Conservation (phyloP, 345 rosid species). For the Gynandropsis gynandra region DNA sequence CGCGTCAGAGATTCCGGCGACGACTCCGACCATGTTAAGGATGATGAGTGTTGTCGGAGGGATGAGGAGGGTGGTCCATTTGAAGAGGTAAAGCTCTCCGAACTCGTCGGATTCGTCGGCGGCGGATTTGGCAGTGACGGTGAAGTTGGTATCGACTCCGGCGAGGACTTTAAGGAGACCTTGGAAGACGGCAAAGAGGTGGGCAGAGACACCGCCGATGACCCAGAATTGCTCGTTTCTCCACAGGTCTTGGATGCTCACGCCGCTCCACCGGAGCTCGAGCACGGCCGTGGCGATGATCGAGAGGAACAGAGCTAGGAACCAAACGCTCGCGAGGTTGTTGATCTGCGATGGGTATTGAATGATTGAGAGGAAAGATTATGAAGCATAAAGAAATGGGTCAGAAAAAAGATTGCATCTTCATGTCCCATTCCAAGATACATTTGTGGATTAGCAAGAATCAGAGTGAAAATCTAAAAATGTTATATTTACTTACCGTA, state of each 20-base stretch:
- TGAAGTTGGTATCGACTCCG: conserved; percentile 92
- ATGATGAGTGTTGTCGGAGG: conserved; percentile 94
- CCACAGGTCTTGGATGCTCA: conserved; percentile 87
- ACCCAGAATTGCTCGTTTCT: conserved; percentile 99
- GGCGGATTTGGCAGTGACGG: conserved; percentile 83
- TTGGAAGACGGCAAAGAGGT: conserved; percentile 90
- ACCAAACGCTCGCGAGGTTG: conserved; percentile 81
- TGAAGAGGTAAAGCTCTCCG: conserved; percentile 90
- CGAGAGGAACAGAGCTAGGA: conserved; percentile 79
- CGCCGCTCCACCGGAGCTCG: conserved; percentile 89
- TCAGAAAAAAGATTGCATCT: neutral
- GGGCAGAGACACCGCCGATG: conserved; percentile 93
- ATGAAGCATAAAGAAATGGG: neutral
- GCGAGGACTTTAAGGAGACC: conserved; percentile 95
- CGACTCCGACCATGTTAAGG: conserved; percentile 86
- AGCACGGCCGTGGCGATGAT: conserved; percentile 79
- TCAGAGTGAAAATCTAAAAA: too few relatives aligned
- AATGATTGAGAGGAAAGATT: neutral
- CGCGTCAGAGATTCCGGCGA: conserved; percentile 84
- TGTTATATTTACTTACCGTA: conserved; percentile 39
- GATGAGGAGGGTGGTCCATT: conserved; percentile 95
- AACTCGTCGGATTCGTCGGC: conserved; percentile 51
- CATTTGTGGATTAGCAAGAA: too few relatives aligned
- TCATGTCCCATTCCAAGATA: too few relatives aligned
- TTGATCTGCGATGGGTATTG: conserved; percentile 44